These are phyloP conservation scores for Paramecium tetraurelia DNA, from an alignment of 73 alveolate genomes.

Conservation along the genomic window DNA sequence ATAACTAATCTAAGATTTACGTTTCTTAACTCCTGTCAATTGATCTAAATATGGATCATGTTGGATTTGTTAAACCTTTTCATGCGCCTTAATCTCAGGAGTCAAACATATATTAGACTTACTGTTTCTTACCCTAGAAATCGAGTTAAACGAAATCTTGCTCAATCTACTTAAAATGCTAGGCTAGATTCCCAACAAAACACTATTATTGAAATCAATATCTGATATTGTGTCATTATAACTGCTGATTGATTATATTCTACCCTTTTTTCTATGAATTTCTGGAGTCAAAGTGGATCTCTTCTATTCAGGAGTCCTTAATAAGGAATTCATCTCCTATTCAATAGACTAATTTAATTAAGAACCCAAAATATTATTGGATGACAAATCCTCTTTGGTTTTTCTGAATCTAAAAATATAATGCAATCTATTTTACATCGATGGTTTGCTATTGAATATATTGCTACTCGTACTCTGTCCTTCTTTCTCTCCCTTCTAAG, in stretches of 20 bases:
- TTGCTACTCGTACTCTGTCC: neutral
- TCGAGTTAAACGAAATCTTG: neutral
- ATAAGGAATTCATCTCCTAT: neutral
- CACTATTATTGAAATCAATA: slow-evolving; percentile 22
- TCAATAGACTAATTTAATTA: neutral
- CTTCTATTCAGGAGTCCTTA: slow-evolving; percentile 16
- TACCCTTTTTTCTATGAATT: neutral
- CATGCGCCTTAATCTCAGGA: neutral
- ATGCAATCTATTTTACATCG: neutral
- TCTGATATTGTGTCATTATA: neutral
- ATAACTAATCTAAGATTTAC: neutral
- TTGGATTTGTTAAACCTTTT: neutral
- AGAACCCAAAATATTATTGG: neutral
- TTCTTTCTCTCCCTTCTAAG: neutral
- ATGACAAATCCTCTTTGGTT: neutral
- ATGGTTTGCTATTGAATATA: neutral
- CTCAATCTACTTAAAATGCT: slow-evolving; percentile 18
- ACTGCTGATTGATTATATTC: slow-evolving; percentile 6
- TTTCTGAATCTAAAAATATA: neutral
- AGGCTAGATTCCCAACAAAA: neutral
- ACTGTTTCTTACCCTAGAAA: neutral
- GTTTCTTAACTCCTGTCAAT: neutral
- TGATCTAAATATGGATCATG: neutral
- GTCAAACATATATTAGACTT: neutral
- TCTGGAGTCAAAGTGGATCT: neutral